phyloP scores from a whole-genome alignment of 805 yeast species.

The Saccharomycopsis fermentans region DNA sequence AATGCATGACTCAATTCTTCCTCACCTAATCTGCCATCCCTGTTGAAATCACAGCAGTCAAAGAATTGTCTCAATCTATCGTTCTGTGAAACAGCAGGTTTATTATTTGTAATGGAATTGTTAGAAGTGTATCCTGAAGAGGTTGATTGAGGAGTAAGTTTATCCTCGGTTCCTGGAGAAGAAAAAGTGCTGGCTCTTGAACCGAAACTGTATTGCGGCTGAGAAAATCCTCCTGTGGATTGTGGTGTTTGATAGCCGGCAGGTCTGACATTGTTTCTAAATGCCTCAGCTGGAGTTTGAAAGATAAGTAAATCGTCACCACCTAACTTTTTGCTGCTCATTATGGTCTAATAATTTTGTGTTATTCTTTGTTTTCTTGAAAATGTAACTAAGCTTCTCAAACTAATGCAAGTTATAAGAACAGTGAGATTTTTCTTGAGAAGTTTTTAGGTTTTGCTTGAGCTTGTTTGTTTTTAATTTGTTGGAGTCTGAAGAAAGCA shows the following conservation, averaged over 20 bases:
- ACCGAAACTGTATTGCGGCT: conserved; percentile 18
- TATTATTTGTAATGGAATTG: conserved; percentile 7
- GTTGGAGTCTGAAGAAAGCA: no score
- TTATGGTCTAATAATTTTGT: background rate
- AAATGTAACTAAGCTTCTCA: no score
- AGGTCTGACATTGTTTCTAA: conserved; percentile 13
- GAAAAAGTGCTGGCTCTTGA: conserved; percentile 6
- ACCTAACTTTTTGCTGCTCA: conserved; percentile 18
- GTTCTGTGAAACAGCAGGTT: conserved; percentile 9
- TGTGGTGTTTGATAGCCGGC: conserved; percentile 16
- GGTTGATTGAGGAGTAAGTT: conserved; percentile 16
- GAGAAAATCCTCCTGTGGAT: conserved; percentile 16
- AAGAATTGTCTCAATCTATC: conserved; percentile 18
- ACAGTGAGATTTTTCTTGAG: no score
- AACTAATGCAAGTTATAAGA: no score
- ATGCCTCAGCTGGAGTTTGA: conserved; percentile 19
- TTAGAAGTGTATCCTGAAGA: conserved; percentile 7
- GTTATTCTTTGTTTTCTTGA: background rate
- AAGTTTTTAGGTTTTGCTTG: no score
- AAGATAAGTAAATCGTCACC: conserved; percentile 19
- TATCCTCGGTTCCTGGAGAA: conserved; percentile 14
- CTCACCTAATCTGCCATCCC: conserved; percentile 18
- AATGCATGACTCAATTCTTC: conserved; percentile 18
- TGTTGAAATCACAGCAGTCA: conserved; percentile 19
- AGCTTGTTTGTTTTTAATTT: no score